A percentile compares a stretch with the other conserved stretches of the same genome.
phyloP scores from a whole-genome alignment of 169 alveolate genomes.

The Plasmodium coatneyi region DNA sequence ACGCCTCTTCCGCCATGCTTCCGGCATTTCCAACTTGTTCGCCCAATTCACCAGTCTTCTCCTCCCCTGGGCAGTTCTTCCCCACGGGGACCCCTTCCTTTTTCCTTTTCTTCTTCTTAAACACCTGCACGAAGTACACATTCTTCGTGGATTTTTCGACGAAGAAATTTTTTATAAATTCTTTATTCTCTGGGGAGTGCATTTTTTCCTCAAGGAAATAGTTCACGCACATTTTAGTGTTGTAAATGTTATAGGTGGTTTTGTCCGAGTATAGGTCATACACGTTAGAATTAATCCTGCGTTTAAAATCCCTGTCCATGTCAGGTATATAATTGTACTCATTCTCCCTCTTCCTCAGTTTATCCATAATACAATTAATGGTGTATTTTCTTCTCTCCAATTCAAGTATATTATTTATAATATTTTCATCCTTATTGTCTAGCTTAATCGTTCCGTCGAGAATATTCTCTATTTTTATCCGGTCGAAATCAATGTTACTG shows the following conservation, averaged over 20 bases:
- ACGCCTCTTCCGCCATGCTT: not conserved
- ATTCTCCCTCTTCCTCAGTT: conserved; percentile 26
- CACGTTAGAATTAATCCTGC: conserved; percentile 14
- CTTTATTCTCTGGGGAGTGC: conserved; percentile 56
- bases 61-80: not conserved
- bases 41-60: not conserved
- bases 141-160: conserved; percentile 20
- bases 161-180: conserved; percentile 50
- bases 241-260: conserved; percentile 32
- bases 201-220: conserved; percentile 57
- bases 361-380: conserved; percentile 63
- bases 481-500: conserved; percentile 27
- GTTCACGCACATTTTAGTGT: conserved; percentile 62
- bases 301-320: not conserved
- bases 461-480: conserved; percentile 19
- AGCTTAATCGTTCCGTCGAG: conserved; percentile 17
- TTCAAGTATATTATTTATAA: conserved; percentile 54
- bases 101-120: conserved; percentile 35
- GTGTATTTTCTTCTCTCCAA: conserved; percentile 68
- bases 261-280: conserved; percentile 63
- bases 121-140: conserved; percentile 41
- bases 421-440: conserved; percentile 42
- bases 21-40: not conserved
- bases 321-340: not conserved
- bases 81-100: not conserved